These are phyloP conservation scores for Spathaspora sp. DNA, from an alignment of 805 yeast species.

Conservation along the genomic window DNA sequence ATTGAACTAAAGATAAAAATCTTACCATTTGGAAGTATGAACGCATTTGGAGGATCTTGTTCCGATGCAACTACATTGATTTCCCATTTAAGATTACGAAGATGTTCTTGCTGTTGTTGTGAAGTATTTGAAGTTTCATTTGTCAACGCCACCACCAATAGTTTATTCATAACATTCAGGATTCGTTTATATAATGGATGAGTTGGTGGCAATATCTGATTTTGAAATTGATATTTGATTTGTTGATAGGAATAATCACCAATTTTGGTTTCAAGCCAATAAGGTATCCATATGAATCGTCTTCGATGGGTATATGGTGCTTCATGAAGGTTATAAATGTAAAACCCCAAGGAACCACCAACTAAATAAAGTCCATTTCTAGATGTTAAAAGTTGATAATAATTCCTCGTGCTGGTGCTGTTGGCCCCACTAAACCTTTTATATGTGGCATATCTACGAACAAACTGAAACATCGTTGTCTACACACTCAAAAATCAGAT, in stretches of 20 bases:
- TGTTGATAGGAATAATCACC: slow-evolving; percentile 66
- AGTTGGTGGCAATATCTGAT: slow-evolving; percentile 52
- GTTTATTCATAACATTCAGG: slow-evolving; percentile 55
- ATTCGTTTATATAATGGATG: slow-evolving; percentile 62
- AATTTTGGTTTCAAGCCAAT: slow-evolving; percentile 55
- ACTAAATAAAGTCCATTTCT: slow-evolving; percentile 31
- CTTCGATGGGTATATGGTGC: slow-evolving; percentile 79
- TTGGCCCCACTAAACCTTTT: slow-evolving; percentile 19
- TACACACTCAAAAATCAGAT: too few relatives aligned
- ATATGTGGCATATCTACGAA: slow-evolving; percentile 32
- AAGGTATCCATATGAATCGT: slow-evolving; percentile 70
- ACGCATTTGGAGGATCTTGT: slow-evolving; percentile 87
- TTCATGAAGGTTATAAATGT: slow-evolving; percentile 51
- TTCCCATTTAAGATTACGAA: slow-evolving; percentile 59
- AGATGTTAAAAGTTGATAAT: slow-evolving; percentile 16
- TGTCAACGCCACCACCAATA: slow-evolving; percentile 56
- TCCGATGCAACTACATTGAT: slow-evolving; percentile 66
- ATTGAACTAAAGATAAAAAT: slow-evolving; percentile 85
- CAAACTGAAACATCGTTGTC: background rate
- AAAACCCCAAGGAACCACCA: slow-evolving; percentile 20
- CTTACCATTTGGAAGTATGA: slow-evolving; percentile 93
- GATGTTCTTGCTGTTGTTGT: slow-evolving; percentile 28
- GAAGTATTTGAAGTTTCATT: slow-evolving; percentile 8
- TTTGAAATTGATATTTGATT: slow-evolving; percentile 51
- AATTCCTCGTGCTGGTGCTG: slow-evolving; percentile 2